Conservation (phyloP, 495 filamentous ascomycete genomes). For the Astrocystis sublimbata region DNA sequence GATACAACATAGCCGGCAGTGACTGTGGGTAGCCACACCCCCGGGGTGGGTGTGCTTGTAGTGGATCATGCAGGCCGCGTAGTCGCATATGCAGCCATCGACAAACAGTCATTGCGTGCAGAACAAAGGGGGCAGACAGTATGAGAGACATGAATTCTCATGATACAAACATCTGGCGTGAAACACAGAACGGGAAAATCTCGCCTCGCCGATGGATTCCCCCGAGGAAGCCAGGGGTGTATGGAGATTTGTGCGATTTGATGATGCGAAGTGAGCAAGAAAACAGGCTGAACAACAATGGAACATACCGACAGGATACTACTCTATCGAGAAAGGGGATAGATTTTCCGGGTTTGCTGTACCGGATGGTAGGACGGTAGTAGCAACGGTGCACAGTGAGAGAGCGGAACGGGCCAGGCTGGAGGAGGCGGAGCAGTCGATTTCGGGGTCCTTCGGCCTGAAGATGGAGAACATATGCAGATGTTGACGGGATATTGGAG, state of each 20-base stretch:
- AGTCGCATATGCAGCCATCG: constrained; percentile 18
- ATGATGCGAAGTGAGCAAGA: constrained; percentile 24
- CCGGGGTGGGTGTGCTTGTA: constrained; percentile 6
- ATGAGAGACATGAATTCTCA: not conserved
- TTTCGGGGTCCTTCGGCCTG: not conserved
- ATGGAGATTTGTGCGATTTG: constrained; percentile 14
- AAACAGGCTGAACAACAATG: constrained; percentile 34
- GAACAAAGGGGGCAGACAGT: constrained; percentile 7
- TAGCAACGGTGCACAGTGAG: constrained; percentile 20
- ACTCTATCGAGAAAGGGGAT: constrained; percentile 15
- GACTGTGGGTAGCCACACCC: constrained; percentile 5
- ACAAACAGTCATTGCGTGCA: constrained; percentile 4
- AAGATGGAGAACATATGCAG: not conserved
- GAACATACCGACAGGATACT: constrained; percentile 30
- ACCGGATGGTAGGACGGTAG: not conserved
- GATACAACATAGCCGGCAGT: not conserved
- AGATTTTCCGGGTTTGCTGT: constrained; percentile 19
- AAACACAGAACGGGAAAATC: not conserved
- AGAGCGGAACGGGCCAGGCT: constrained; percentile 8
- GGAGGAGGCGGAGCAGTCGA: constrained; percentile 8
- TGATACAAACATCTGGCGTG: not conserved
- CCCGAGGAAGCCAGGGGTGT: constrained; percentile 1
- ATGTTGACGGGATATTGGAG: not conserved
- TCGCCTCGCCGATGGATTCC: not conserved
- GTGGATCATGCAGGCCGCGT: constrained; percentile 15